Evolutionary conservation across 192 early-diverging fungal species (phyloP).

Genomic region (Mortierella hygrophila): DNA sequence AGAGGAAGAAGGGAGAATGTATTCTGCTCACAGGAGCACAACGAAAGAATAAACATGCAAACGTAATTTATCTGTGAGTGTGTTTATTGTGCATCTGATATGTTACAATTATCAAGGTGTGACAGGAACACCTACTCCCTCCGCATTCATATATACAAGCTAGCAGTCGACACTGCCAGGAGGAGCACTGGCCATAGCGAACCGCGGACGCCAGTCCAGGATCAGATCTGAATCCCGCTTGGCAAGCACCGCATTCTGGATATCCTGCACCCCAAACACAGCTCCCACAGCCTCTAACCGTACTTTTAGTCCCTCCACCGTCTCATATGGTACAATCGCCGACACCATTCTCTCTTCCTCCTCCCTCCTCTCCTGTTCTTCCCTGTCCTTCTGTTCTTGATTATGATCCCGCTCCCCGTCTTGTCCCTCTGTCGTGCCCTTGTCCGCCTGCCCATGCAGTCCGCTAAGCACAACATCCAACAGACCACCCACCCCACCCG

Average conservation of each 20-base stretch:
- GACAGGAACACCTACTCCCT: background rate
- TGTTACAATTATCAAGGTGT: background rate
- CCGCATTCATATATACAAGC: background rate
- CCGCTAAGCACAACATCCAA: background rate
- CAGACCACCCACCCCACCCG: background rate
- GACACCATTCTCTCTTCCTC: background rate
- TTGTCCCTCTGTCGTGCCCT: background rate
- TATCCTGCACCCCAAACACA: slow-evolving; percentile 39
- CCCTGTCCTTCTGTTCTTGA: background rate
- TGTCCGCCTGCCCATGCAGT: background rate
- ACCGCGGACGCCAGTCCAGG: slow-evolving; percentile 7
- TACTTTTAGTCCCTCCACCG: background rate
- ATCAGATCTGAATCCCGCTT: slow-evolving; percentile 23
- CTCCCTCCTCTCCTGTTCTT: background rate
- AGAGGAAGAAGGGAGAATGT: background rate
- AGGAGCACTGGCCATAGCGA: background rate
- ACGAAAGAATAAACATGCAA: background rate
- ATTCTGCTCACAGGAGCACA: background rate
- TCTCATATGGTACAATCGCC: slow-evolving; percentile 5
- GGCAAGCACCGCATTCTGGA: slow-evolving; percentile 18
- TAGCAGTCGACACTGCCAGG: background rate
- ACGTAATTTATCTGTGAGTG: background rate
- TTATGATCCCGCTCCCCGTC: background rate
- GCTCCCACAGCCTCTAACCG: slow-evolving; percentile 15
- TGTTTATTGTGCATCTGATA: background rate